Conservation (phyloP, 1,139 yeast species). For the Candida dubliniensis region DNA sequence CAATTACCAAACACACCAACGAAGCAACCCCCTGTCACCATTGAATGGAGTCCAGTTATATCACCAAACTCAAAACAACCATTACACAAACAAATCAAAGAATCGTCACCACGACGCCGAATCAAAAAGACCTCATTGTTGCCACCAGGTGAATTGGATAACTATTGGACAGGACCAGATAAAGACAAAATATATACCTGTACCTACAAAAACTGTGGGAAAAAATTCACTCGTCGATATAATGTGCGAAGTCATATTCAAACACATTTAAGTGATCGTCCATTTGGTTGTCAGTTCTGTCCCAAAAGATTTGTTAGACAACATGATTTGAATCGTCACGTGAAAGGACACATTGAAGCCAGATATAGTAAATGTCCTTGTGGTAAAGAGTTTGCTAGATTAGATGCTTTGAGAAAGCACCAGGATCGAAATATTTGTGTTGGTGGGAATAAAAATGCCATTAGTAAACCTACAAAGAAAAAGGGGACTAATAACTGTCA, state of each 20-base stretch:
- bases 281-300: conserved; percentile 65
- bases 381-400: conserved; percentile 87
- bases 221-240: conserved; percentile 82
- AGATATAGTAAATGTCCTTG: conserved; percentile 76
- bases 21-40: conserved; percentile 11
- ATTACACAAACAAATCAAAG: conserved; percentile 37
- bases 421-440: conserved; percentile 73
- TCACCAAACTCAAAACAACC: conserved; percentile 44
- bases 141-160: conserved; percentile 89
- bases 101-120: conserved; percentile 43
- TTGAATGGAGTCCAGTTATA: conserved; percentile 59
- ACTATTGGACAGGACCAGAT: conserved; percentile 79
- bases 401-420: conserved; percentile 86
- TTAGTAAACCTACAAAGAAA: conserved; percentile 31
- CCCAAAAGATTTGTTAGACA: conserved; percentile 80
- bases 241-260: conserved; percentile 97
- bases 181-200: conserved; percentile 70
- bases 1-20: conserved; percentile 36
- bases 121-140: conserved; percentile 67
- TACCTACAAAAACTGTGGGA: conserved; percentile 75
- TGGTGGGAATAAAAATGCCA: conserved; percentile 51
- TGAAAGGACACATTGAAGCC: conserved; percentile 80
- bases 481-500: not conserved
- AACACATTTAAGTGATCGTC: conserved; percentile 93
- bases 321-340: conserved; percentile 90